These are phyloP conservation scores for Phytophthora chlamydospora DNA, from an alignment of 352 stramenopile species.

Conservation along the genomic window DNA sequence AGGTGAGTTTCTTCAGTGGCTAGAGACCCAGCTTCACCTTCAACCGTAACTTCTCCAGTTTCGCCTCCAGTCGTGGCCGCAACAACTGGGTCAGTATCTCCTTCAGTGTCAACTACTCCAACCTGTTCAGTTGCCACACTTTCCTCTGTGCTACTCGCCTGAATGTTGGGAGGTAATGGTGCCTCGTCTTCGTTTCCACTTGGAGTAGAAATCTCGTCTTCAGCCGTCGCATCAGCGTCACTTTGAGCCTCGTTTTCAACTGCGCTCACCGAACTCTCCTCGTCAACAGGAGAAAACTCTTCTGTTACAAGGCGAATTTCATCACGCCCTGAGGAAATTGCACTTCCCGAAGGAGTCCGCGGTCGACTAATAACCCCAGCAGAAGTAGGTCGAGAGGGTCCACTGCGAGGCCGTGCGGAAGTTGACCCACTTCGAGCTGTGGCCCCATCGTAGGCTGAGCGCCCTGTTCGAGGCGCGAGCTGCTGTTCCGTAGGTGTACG, in stretches of 20 bases:
- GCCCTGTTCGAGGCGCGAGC: slow-evolving; percentile 12
- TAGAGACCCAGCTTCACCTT: background rate
- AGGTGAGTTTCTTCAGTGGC: background rate
- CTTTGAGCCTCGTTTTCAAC: background rate
- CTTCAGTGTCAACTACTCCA: background rate
- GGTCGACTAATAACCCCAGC: slow-evolving; percentile 10
- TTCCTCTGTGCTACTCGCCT: background rate
- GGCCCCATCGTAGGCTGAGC: background rate
- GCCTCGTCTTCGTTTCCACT: slow-evolving; percentile 3
- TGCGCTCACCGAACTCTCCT: background rate
- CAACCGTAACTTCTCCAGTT: background rate
- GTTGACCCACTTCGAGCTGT: slow-evolving; percentile 13
- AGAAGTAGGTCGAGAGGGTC: slow-evolving; percentile 25
- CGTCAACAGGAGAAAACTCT: background rate
- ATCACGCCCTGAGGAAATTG: slow-evolving; percentile 14
- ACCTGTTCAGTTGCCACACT: background rate
- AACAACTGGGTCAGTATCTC: background rate
- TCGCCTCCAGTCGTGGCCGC: background rate
- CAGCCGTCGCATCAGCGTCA: background rate
- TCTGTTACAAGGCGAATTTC: background rate
- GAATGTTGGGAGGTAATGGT: background rate
- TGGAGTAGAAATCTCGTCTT: background rate
- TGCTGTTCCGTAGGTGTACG: slow-evolving; percentile 43
- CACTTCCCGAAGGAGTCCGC: slow-evolving; percentile 14
- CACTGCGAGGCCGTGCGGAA: slow-evolving; percentile 13